Conservation (phyloP, 352 stramenopile species). For the Pythium dissotocum region DNA sequence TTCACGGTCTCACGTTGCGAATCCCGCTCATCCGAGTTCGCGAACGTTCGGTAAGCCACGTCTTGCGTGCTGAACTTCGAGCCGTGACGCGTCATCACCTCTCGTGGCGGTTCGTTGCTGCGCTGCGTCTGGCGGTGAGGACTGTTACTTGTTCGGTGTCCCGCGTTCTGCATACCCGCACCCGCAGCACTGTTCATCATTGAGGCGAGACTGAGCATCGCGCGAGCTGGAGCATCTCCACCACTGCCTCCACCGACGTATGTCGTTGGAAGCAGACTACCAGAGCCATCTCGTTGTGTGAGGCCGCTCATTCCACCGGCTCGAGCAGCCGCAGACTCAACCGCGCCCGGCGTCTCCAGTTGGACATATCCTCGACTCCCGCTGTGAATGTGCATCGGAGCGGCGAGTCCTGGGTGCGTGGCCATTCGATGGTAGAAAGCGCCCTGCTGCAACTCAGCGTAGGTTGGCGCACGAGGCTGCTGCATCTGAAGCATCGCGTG, state of each 20-base stretch:
- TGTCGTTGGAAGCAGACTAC: conserved; percentile 11
- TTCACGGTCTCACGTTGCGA: not conserved
- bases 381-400: conserved; percentile 14
- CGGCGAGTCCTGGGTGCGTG: conserved; percentile 30
- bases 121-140: conserved; percentile 11
- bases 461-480: conserved; percentile 38
- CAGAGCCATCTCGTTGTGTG: conserved; percentile 10
- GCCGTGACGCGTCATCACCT: conserved; percentile 14
- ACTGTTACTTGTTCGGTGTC: conserved; percentile 23
- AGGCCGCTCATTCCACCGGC: conserved; percentile 8
- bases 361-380: conserved; percentile 22
- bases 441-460: conserved; percentile 47
- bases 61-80: conserved; percentile 13
- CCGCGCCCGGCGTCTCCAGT: conserved; percentile 11
- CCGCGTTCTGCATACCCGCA: conserved; percentile 13
- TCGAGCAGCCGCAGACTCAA: conserved; percentile 2
- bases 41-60: not conserved
- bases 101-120: conserved; percentile 1
- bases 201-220: conserved; percentile 62
- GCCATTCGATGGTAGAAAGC: conserved; percentile 57
- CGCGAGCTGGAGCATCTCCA: conserved; percentile 46
- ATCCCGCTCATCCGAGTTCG: not conserved
- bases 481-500: conserved; percentile 57
- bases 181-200: conserved; percentile 37
- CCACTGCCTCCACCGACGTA: conserved; percentile 13